Evolutionary conservation across 192 early-diverging fungal genomes (phyloP), one percentile per base, ranked within the genome.

Genomic region (Fimicolochytrium jonesii): DNA sequence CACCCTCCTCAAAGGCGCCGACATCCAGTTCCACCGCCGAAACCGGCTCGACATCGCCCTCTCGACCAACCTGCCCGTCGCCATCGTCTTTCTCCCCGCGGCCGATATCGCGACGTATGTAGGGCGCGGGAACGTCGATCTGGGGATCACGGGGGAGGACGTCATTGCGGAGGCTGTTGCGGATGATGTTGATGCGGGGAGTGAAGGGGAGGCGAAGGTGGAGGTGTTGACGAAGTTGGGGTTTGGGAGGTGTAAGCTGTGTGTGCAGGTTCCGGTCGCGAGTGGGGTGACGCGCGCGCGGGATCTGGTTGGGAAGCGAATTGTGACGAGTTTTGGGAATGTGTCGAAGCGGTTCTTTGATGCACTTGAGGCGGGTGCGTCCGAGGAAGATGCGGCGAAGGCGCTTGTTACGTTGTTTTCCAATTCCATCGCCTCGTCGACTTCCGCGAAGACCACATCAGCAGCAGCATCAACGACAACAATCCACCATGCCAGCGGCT

Each of bases 91-190:
- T 67, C 71, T 99, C 31, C 93, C 93, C 2, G 96, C 95, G 4
- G 87, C 89, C 10, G 94, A 99, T 69, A 99, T 99, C 63, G 87
- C 93, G 45, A 90, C 95, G 44, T 99, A 90, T 63, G 92, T 99
- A 34, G 95, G 85, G 42, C 88, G 92, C 42, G 96, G 96, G 26
- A 92, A 92, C 71, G 90, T 97, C 15, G 96, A 99, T 71, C 60
- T 99, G 43, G 96, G 96, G 4, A 97, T 99, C 54, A 96, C 95
- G 5, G 96, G 96, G 10, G 83, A 94, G 69, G 95, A 98, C 70
- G 95, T 97, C 80, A 85, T 95, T 23, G 83, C 86, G 31, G 96
- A 98, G 70, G 82, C 84, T 11, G n/a, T n/a, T n/a, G n/a, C n/a
- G n/a, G n/a, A n/a, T n/a, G n/a, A n/a, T n/a, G n/a, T n/a, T n/a